Evolutionary conservation across 2,329 filamentous ascomycete genomes (phyloP).

Genomic region (Fusarium neocosmosporiellum): DNA sequence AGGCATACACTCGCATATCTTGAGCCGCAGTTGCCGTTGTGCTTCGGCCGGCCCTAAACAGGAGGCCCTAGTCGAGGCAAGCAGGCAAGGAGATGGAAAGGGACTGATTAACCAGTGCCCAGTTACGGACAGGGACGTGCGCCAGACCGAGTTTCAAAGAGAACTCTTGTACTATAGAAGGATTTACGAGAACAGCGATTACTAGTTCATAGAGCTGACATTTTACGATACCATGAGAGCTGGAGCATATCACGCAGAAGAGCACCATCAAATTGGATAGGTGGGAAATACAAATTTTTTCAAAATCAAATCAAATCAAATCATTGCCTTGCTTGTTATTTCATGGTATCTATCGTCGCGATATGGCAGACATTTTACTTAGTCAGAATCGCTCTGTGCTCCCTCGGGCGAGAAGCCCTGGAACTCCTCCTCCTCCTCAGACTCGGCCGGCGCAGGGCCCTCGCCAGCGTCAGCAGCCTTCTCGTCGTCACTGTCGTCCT

Average conservation of each 20-base stretch:
- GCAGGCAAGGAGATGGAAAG: not conserved
- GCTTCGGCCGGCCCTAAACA: not conserved
- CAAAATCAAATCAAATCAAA: conserved; percentile 8
- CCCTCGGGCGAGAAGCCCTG: conserved; percentile 63
- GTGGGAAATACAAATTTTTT: not conserved
- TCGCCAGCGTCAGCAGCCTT: conserved; percentile 52
- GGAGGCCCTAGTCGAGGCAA: not conserved
- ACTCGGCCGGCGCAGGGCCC: conserved; percentile 52
- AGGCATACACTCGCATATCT: not conserved
- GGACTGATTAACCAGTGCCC: not conserved
- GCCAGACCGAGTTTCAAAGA: not conserved
- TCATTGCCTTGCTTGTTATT: conserved; percentile 27
- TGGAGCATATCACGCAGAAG: conserved; percentile 1
- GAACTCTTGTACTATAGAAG: conserved; percentile 12
- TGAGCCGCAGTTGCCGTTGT: not conserved
- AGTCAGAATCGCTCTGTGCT: conserved; percentile 53
- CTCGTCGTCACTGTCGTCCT: conserved; percentile 57
- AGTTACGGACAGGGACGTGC: not conserved
- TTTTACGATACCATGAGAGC: conserved; percentile 28
- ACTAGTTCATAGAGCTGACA: conserved; percentile 7
- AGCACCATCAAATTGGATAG: conserved; percentile 9
- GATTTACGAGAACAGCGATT: conserved; percentile 10
- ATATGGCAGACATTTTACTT: conserved; percentile 22
- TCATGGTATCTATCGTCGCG: conserved; percentile 33
- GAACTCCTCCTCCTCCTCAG: conserved; percentile 69